Evolutionary conservation across 257 asterid species (phyloP), one percentile per base, ranked within the genome.

Genomic region (Gentiana macrophylla): DNA sequence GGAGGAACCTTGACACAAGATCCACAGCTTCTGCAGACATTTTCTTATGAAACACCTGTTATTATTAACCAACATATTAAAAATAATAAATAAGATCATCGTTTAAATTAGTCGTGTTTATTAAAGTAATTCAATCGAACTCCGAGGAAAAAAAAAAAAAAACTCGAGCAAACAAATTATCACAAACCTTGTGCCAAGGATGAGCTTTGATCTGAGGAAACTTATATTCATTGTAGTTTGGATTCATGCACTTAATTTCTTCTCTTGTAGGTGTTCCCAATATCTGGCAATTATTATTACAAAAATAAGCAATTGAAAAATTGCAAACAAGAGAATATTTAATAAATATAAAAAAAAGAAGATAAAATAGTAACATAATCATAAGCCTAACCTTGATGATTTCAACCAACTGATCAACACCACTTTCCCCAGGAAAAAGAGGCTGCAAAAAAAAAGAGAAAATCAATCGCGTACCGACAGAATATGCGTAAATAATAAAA

Each of bases 161-260:
- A 2, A 37, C 8, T 37, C 54, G 32, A 53, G 11, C 8, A 7
- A 24, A 41, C 32, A 32, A 5, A 37, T 62, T 38, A 53, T 43
- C 37, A 76, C 82, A 33, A 51, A 89, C 97, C 97, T 89, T 89
- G 79, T 89, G 94, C 95, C 94, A 89, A 0, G 97, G 92, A 62
- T 80, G 94, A 59, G 97, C 92, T 78, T 86, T 89, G 56, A 89
- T 83, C 63, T 81, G 97, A 63, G 95, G 97, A 70, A 89, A 86
- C 72, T 89, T 86, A 61, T 81, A 89, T 49, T 89, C 97, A 0
- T 68, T 86, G 66, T 89, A 89, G 63, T 86, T 81, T 24, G 94
- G 95, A 63, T 89, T 89, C 97, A 89, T 89, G 79, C 95, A 86
- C 76, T 79, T 86, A 66, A 89, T 89, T 77, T 89, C 97, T 76